Percentiles rank a stretch among this genome's conserved stretches.
These are phyloP conservation scores for Eutypa lata DNA, from an alignment of 2,329 filamentous ascomycete genomes.

Conservation along the genomic window DNA sequence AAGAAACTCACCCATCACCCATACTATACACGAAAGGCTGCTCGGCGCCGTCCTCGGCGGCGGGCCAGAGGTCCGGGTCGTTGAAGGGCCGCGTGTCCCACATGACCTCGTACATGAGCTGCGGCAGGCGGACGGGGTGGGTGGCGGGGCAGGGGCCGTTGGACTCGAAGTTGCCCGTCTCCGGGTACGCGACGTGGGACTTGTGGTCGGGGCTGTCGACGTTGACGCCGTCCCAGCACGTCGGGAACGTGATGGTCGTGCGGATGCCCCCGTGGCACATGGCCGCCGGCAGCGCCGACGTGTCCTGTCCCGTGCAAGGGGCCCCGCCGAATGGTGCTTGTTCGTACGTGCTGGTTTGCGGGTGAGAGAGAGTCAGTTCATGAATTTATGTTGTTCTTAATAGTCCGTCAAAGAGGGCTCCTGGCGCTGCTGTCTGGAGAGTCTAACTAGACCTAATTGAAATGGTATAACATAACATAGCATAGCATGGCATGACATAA, in stretches of 20 bases:
- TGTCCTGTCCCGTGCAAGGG: conserved; percentile 27
- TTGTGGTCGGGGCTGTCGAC: conserved; percentile 43
- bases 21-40: conserved; percentile 18
- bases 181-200: conserved; percentile 47
- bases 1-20: conserved; percentile 15
- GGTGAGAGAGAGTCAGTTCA: too few relatives aligned
- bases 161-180: conserved; percentile 13
- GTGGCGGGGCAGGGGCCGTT: conserved; percentile 16
- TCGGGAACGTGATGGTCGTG: conserved; percentile 41
- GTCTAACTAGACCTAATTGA: too few relatives aligned
- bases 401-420: too few relatives aligned
- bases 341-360: conserved; percentile 30
- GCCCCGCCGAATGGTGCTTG: conserved; percentile 14
- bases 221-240: conserved; percentile 49
- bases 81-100: conserved; percentile 22
- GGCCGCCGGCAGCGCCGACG: conserved; percentile 30
- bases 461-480: too few relatives aligned
- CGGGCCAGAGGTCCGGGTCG: conserved; percentile 15
- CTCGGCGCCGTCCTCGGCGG: conserved; percentile 26
- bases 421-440: too few relatives aligned
- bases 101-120: conserved; percentile 22
- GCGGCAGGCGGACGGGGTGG: conserved; percentile 19
- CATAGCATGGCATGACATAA: too few relatives aligned
- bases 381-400: too few relatives aligned
- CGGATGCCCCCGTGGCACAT: conserved; percentile 29